Percentiles rank a stretch among this genome's conserved stretches.
phyloP scores from a whole-genome alignment of 139 green algal species.

The Chlorella vulgaris region DNA sequence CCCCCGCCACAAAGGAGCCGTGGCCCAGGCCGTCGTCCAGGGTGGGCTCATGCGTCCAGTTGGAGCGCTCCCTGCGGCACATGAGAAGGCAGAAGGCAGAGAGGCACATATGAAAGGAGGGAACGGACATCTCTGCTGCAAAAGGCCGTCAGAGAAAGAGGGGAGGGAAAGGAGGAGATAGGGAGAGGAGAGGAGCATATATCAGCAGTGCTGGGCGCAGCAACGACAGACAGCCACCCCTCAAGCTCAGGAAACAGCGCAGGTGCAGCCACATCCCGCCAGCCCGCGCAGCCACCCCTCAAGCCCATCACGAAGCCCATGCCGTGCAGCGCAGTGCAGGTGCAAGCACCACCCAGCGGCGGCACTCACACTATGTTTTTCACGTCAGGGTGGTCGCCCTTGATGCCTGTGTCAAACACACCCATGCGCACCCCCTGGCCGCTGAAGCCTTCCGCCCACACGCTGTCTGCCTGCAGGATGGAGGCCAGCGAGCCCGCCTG shows the following conservation, averaged over 20 bases:
- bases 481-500: constrained; percentile 45
- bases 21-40: constrained; percentile 95
- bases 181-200: no score
- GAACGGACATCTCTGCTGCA: not conserved
- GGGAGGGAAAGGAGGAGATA: no score
- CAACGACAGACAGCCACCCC: no score
- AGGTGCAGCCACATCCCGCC: no score
- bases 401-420: constrained; percentile 98
- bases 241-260: no score
- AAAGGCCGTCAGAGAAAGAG: no score
- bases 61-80: constrained; percentile 84
- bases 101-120: no score
- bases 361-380: constrained; percentile 81
- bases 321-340: no score
- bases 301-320: no score
- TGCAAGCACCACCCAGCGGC: not conserved
- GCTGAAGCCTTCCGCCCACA: constrained; percentile 86
- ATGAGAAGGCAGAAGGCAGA: not conserved
- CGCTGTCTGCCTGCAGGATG: constrained; percentile 61
- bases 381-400: constrained; percentile 91
- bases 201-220: no score
- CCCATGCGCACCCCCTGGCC: constrained; percentile 85
- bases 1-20: constrained; percentile 97
- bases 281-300: no score
- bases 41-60: constrained; percentile 97